Evolutionary conservation across 257 asterid species (phyloP).

Genomic region (Anisodus acutangulus): DNA sequence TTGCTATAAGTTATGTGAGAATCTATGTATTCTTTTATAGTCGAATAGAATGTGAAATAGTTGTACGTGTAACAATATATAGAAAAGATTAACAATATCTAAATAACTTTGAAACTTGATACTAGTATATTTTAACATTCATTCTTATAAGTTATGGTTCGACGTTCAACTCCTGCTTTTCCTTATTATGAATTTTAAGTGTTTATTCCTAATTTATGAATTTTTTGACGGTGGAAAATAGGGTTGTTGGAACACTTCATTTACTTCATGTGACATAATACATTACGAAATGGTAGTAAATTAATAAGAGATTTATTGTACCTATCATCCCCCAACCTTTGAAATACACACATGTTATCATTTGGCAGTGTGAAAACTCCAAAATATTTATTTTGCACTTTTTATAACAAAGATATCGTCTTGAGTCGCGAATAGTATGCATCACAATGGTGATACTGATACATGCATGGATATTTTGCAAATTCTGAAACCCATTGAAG

Average conservation of each 20-base stretch:
- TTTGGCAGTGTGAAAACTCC: neutral
- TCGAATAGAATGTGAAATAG: no score
- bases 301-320: neutral
- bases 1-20: no score
- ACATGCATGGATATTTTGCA: no score
- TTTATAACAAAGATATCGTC: no score
- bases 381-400: neutral
- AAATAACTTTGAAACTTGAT: neutral
- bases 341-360: neutral
- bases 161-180: neutral
- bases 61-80: no score
- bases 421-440: no score
- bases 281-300: neutral
- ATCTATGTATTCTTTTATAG: no score
- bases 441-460: no score
- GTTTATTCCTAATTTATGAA: neutral
- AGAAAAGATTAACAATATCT: no score
- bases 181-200: neutral
- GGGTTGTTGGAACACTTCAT: neutral
- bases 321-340: slow-evolving; percentile 23
- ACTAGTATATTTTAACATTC: neutral
- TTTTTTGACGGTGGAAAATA: no score
- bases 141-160: neutral
- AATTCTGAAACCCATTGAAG: no score
- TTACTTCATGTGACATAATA: slow-evolving; percentile 10